Evolutionary conservation across 495 filamentous ascomycete genomes (phyloP), one percentile per base, ranked within the genome.

Genomic region (Trichoderma reesei): DNA sequence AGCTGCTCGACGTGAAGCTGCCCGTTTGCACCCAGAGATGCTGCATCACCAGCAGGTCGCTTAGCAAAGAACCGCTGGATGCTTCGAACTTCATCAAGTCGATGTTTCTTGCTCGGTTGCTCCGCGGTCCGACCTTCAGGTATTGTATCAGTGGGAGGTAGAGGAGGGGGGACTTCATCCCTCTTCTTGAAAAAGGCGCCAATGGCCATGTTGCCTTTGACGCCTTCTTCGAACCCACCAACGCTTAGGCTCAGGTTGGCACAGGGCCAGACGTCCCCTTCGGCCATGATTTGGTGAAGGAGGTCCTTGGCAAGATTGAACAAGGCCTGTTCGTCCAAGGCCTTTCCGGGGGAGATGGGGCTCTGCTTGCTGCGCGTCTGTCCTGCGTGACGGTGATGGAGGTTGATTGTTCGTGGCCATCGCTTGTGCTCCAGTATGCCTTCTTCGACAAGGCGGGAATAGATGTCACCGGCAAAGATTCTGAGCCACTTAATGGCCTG

Each of bases 381-480:
- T 3, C 76, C 79, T 37, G 82, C 83, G 70, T 88, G 83, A 37
- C 90, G 82, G 72, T 94, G 86, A 70, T 94, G 88, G 61, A 98
- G 75, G 66, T 88, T 90, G 65, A 96, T 87, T 0, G 88, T 90
- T 72, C 85, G 90, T 5, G 94, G 94, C 63, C 92, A 82, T 36
- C 94, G 84, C 75, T 86, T 91, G 72, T 95, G 88, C 72, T 96
- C 93, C 67, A 95, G 76, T 16, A 96, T 86, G 41, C 92, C 93
- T 74, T 97, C 94, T 67, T 98, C 92, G 6, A 96, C 88, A 37
- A 97, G 80, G 59, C 94, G 85, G 26, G 87, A 86, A 76, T 89
- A 93, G 61, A 98, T 96, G 71, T 98, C 94, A 1, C 92, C 91
- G 14, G 86, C 87, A 73, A 98, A 97, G 63, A 98, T 96, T 16